Percentiles rank a stretch among this genome's conserved stretches.
These are phyloP conservation scores for Termitomyces sp. DNA, from an alignment of 768 basidiomycete species.

Conservation along the genomic window DNA sequence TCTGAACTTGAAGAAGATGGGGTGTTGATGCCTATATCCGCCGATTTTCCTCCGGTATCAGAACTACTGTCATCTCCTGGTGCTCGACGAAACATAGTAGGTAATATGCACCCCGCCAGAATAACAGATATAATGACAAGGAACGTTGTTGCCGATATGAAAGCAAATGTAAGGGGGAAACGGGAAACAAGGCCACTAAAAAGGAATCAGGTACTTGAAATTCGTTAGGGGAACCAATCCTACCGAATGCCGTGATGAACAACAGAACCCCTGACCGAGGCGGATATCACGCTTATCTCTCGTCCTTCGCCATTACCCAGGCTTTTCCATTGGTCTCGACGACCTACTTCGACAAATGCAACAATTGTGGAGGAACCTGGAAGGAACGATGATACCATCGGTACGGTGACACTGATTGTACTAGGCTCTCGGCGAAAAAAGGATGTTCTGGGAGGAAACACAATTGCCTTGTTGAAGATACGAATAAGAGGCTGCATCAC, in stretches of 20 bases:
- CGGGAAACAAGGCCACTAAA: slow-evolving; percentile 63
- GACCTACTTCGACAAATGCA: slow-evolving; percentile 70
- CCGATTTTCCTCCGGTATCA: background rate
- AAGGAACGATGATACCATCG: slow-evolving; percentile 51
- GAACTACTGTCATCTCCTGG: slow-evolving; percentile 7
- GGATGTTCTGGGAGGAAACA: slow-evolving; percentile 37
- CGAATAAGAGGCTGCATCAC: background rate
- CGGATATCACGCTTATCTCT: slow-evolving; percentile 64
- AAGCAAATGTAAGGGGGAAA: slow-evolving; percentile 55
- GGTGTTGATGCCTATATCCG: background rate
- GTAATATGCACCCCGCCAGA: slow-evolving; percentile 47
- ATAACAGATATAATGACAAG: slow-evolving; percentile 39
- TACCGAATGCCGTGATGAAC: slow-evolving; percentile 69
- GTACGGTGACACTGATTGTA: slow-evolving; percentile 44
- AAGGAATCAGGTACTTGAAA: background rate
- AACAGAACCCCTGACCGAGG: slow-evolving; percentile 56
- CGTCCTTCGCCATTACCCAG: slow-evolving; percentile 66
- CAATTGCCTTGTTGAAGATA: slow-evolving; percentile 46
- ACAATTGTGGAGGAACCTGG: slow-evolving; percentile 39
- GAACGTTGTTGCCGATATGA: slow-evolving; percentile 41
- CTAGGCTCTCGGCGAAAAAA: slow-evolving; percentile 35
- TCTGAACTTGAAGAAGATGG: slow-evolving; percentile 13
- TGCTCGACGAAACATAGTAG: slow-evolving; percentile 28
- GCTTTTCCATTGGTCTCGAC: slow-evolving; percentile 66
- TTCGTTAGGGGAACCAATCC: background rate